Base-by-base conservation (phyloP, 371 early-diverging fungal species). In the Haplosporangium sp. region DNA sequence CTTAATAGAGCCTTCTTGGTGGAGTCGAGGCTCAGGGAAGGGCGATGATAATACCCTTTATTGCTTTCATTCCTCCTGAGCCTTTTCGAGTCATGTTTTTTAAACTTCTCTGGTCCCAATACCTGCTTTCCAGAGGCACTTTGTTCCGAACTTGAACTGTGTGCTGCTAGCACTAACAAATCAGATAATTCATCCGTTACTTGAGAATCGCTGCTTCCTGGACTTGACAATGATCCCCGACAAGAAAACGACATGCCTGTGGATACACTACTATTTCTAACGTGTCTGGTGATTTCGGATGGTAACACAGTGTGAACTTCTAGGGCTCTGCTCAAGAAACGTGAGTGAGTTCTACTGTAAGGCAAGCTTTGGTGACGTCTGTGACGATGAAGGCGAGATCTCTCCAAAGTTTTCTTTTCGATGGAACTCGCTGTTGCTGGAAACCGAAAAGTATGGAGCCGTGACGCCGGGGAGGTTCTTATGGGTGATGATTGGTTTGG, bases 1-100 rank as follows among this genome's bases (percentile, higher is more conserved):
- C 67, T 69, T 40, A 75, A 34, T 1, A 79, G 74, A 1, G 63
- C 74, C 35, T 65, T 79, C 20, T 74, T 79, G 27, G 79, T 64
- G 5, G 74, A 70, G 62, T 65, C 65, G 17, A 79, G 61, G 27
- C 79, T 79, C 38, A 71, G 39, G 6, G 74, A 64, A 2, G 71
- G 61, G 15, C 68, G 74, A 39, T 74, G 58, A 2, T 63, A 56
- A 17, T 70, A 62, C 10, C 37, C 48, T 38, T 68, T 67, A 34
- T 73, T 73, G 58, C 79, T 74, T 40, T 71, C 74, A 10, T 68
- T 74, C 39, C 79, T 50, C n/a, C 63, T 37, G 1, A 57, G 67
- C 1, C 61, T 27, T 2, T 47, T 58, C 6, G 45, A 55, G 19
- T 61, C 48, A 5, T 44, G 47, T 48, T 45, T 34, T 1, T 45